Base-by-base conservation (phyloP, 1,139 yeast genomes). In the Diutina siamensis region DNA sequence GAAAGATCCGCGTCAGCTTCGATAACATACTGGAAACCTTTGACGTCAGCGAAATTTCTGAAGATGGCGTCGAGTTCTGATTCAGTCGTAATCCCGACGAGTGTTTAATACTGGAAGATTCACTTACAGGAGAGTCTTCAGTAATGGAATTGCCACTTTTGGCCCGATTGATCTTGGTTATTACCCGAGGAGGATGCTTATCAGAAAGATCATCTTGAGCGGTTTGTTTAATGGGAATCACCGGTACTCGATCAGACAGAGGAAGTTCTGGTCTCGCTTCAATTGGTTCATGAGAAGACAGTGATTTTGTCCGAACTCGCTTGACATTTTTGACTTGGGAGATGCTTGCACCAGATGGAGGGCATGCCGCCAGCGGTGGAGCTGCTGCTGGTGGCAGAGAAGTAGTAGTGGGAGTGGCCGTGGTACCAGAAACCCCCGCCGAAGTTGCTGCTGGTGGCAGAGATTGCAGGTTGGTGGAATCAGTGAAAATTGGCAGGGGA, bases 1-100 rank as follows among this genome's bases (percentile, higher is more conserved):
- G 40, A 22, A 35, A 35, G 22, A 35, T 35, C 4, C 40, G 40
- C 4, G 40, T 35, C 40, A 35, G 40, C 40, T 35, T 35, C 18
- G 40, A 35, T 3, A 35, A 21, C 40, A 35, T 35, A 13, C 28
- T 20, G 17, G 22, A 22, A 4, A 35, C 40, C 18, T 35, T 35
- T 13, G 40, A 35, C 4, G 34, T 31, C 15, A 13, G 34, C 15
- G 15, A n/a, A 4, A 13, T 10, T n/a, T 12, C 15, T n/a, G 34
- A 31, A 7, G 15, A 8, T 7, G 28, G 28, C 28, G 22, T 8
- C 4, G 13, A 17, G n/a, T 8, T 13, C 40, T 20, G 40, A 35
- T 35, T 13, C 40, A 20, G 40, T 3, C 40, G 40, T 13, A 35
- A 21, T 7, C 28, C 28, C 3, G 40, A 21, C 9, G 20, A 7